A percentile compares a stretch with the other conserved stretches of the same genome.
Conservation (phyloP, 768 basidiomycete species). For the Auricularia heimuer region DNA sequence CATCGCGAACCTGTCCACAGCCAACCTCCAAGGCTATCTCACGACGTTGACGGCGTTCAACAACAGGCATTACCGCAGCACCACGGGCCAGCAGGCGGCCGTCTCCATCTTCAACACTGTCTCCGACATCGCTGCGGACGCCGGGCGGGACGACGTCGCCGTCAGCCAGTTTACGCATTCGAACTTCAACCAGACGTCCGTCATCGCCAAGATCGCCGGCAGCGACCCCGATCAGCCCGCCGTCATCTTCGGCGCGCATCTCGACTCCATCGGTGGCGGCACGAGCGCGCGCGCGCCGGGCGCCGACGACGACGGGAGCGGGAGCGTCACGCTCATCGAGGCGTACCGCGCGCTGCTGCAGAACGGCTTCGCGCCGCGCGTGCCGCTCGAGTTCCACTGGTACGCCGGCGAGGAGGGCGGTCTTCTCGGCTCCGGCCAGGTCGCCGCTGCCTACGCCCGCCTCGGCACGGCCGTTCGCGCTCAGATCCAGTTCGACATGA, state of each 20-base stretch:
- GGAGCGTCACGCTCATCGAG: slow-evolving; percentile 8
- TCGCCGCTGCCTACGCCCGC: slow-evolving; percentile 25
- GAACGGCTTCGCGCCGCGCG: slow-evolving; percentile 2
- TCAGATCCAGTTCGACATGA: slow-evolving; percentile 17
- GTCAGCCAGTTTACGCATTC: neutral
- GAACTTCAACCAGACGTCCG: slow-evolving; percentile 1
- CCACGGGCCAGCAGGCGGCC: neutral
- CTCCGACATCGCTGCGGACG: neutral
- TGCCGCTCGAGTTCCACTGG: slow-evolving; percentile 14
- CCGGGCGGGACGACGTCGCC: neutral
- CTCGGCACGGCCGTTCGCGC: slow-evolving; percentile 23
- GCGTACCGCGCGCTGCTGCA: slow-evolving; percentile 4
- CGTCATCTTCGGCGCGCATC: slow-evolving; percentile 76
- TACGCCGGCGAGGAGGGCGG: slow-evolving; percentile 15
- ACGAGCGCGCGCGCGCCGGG: slow-evolving; percentile 7
- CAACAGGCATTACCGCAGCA: neutral
- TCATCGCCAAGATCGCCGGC: slow-evolving; percentile 5
- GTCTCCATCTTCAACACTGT: neutral
- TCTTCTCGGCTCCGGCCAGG: slow-evolving; percentile 24
- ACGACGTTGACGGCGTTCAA: neutral
- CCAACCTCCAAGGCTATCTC: neutral
- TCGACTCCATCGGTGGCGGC: slow-evolving; percentile 45
- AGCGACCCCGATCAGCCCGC: slow-evolving; percentile 2
- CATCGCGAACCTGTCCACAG: neutral
- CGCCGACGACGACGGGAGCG: slow-evolving; percentile 6